These are phyloP conservation scores for Gaultheria prostrata DNA, from an alignment of 148 eudicot species.

Conservation along the genomic window DNA sequence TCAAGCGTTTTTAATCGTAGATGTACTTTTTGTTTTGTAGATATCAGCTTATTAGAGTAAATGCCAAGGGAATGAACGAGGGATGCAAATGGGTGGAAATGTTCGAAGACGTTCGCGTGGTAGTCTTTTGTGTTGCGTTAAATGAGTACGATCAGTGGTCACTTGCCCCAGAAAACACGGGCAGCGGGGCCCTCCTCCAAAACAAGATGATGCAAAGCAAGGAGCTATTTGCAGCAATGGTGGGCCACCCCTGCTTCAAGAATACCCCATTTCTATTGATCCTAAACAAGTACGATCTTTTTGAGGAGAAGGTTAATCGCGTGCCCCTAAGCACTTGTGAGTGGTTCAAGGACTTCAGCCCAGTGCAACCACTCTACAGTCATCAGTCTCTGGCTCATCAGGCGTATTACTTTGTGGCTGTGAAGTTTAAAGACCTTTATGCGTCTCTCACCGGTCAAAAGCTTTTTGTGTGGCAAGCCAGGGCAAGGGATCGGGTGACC, in stretches of 20 bases:
- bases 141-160: conserved; percentile 84
- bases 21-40: conserved; percentile 27
- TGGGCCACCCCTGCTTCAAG: conserved; percentile 75
- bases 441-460: conserved; percentile 69
- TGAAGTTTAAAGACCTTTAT: conserved; percentile 91
- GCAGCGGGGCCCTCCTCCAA: conserved; percentile 45
- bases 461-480: conserved; percentile 94
- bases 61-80: conserved; percentile 82
- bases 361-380: conserved; percentile 62
- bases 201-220: conserved; percentile 88
- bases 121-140: conserved; percentile 69
- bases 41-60: conserved; percentile 83
- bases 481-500: conserved; percentile 71
- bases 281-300: conserved; percentile 82
- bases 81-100: conserved; percentile 97
- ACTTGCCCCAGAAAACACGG: conserved; percentile 32
- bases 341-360: conserved; percentile 82
- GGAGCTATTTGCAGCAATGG: conserved; percentile 77
- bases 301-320: conserved; percentile 75
- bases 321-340: conserved; percentile 69
- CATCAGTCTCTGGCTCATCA: conserved; percentile 83
- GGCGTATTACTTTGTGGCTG: conserved; percentile 85
- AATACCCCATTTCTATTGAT: conserved; percentile 79
- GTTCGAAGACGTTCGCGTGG: conserved; percentile 93
- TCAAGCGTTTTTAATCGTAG: background rate